These are phyloP conservation scores for Nepenthes mirabilis DNA, from an alignment of 148 eudicot genomes.

Conservation along the genomic window DNA sequence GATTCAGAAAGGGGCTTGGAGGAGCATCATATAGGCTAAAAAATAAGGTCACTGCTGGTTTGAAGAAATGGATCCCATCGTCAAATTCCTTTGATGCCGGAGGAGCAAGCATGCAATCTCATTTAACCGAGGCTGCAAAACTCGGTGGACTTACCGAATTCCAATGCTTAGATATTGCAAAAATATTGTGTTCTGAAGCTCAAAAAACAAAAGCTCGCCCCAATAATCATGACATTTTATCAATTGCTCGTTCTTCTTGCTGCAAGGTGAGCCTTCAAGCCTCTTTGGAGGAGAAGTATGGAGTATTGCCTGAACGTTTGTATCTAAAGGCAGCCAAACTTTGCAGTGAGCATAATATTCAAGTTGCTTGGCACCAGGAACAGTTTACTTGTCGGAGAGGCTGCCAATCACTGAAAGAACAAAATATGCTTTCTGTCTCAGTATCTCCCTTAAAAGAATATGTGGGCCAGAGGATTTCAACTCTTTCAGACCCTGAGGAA, in stretches of 20 bases:
- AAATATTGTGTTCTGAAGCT: constrained; percentile 50
- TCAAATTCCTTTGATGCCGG: constrained; percentile 27
- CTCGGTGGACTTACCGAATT: constrained; percentile 58
- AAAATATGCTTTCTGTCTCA: constrained; percentile 18
- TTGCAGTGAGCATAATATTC: constrained; percentile 69
- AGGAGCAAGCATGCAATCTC: constrained; percentile 27
- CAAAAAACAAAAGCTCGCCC: constrained; percentile 71
- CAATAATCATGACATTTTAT: constrained; percentile 56
- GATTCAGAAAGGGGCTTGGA: constrained; percentile 62
- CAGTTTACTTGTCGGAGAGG: constrained; percentile 65
- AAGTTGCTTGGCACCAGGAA: constrained; percentile 74
- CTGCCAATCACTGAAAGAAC: constrained; percentile 32
- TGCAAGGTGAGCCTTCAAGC: constrained; percentile 62
- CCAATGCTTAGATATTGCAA: constrained; percentile 77
- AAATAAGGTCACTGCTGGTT: constrained; percentile 42
- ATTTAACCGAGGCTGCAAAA: constrained; percentile 31
- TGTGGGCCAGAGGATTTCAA: constrained; percentile 10
- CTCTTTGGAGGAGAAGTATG: constrained; percentile 65
- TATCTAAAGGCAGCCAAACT: constrained; percentile 87
- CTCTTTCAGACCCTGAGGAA: constrained; percentile 12
- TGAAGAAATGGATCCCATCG: constrained; percentile 64
- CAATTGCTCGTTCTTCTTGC: constrained; percentile 62
- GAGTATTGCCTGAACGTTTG: constrained; percentile 65
- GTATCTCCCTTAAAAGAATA: constrained; percentile 16
- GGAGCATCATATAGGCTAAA: constrained; percentile 56